These are phyloP conservation scores for Candida buenavistaensis DNA, from an alignment of 1,139 yeast genomes.

Conservation along the genomic window DNA sequence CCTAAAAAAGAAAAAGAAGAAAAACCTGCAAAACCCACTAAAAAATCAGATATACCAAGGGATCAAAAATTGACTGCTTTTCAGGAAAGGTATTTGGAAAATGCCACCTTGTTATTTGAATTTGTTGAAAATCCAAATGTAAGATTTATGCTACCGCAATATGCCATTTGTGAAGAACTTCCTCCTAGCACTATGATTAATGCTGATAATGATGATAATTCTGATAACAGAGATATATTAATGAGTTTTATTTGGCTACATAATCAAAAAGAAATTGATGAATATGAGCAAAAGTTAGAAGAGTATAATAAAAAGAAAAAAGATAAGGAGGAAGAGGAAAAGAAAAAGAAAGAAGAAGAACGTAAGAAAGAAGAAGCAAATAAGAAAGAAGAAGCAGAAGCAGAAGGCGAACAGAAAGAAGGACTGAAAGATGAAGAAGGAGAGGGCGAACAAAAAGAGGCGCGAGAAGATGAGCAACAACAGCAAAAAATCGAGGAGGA, in stretches of 20 bases:
- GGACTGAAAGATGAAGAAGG: slow-evolving; percentile 8
- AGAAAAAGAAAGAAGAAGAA: slow-evolving; percentile 22
- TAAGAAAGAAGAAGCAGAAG: slow-evolving; percentile 47
- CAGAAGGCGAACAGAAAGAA: slow-evolving; percentile 44
- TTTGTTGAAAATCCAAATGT: slow-evolving; percentile 77
- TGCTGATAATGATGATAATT: slow-evolving; percentile 26
- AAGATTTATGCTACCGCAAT: slow-evolving; percentile 72
- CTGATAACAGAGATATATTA: slow-evolving; percentile 48
- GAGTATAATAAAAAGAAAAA: slow-evolving; percentile 29
- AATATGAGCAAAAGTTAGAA: slow-evolving; percentile 41
- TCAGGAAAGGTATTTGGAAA: slow-evolving; percentile 65
- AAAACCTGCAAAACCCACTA: slow-evolving; percentile 19
- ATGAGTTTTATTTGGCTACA: slow-evolving; percentile 68
- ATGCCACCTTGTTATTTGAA: slow-evolving; percentile 81
- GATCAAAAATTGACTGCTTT: slow-evolving; percentile 68
- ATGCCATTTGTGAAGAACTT: slow-evolving; percentile 69
- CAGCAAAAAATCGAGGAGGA: slow-evolving; percentile 1
- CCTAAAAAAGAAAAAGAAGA: slow-evolving; percentile 21
- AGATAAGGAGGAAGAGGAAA: slow-evolving; percentile 26
- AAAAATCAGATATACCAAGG: slow-evolving; percentile 23
- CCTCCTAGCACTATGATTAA: slow-evolving; percentile 21
- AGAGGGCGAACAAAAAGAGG: slow-evolving; percentile 12
- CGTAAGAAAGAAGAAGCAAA: slow-evolving; percentile 14
- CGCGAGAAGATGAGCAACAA: not conserved
- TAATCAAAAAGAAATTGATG: slow-evolving; percentile 49